Base-by-base conservation (phyloP, 2,329 filamentous ascomycete species). In the Cytospora piceicola region DNA sequence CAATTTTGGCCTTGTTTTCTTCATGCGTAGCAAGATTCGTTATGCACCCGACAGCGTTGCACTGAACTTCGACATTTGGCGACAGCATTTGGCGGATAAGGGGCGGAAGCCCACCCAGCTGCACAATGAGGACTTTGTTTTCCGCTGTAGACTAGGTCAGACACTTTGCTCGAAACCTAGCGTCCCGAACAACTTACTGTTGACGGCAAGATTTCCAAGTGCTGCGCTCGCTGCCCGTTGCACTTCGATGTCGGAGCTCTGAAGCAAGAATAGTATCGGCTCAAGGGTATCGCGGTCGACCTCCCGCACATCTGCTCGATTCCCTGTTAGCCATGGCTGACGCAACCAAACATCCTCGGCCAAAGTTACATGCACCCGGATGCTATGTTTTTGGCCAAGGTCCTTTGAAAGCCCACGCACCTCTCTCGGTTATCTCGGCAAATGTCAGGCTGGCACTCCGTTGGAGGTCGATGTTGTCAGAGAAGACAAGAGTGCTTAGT, bases 1-100 rank as follows among this genome's bases (percentile, higher is more conserved):
- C 95, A 77, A 99, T 99, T 81, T 96, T 97, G 66, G 95, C 94
- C 81, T 99, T 99, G 82, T 99, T 99, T 72, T 98, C 95, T 80
- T 99, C 95, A 75, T 99, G 95, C 3, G 95, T 99, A 63, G 95
- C 95, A 64, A 99, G 81, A 76, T 99, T 99, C 55, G 95, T 99
- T 77, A 99, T 99, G 81, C 95, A 99, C 60, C 95, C 95, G 68
- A 99, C 95, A 53, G 95, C 95, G 78, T 99, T 99, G 83, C 95
- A 99, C 79, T 99, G 95, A 30, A 99, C 95, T 77, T 99, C 95
- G 71, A 99, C 95, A 73, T 99, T 99, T 56, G 90, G 87, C 64
- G 94, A 98, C 80, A 96, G 93, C 95, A 99, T 99, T 80, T 99
- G 95, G 70, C 92, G 90, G 79, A 98, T 99, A 67, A 99, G 85